Conservation (phyloP, 176 grass and related monocot species). For the Musa beccarii region DNA sequence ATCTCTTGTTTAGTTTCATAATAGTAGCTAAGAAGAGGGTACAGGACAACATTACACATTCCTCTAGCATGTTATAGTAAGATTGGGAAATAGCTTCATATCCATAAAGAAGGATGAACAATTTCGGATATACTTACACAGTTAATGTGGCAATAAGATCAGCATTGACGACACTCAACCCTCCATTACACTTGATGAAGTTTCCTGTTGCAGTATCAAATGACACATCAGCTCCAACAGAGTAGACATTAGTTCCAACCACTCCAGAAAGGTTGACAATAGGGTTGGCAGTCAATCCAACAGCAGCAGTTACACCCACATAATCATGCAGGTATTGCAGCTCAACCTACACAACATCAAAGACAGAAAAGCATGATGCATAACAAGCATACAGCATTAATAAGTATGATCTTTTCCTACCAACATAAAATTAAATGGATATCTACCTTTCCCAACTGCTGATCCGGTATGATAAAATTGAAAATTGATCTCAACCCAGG, state of each 20-base stretch:
- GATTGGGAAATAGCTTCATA: background rate
- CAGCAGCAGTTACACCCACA: slow-evolving; percentile 64
- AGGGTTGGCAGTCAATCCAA: slow-evolving; percentile 85
- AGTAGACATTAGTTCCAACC: slow-evolving; percentile 52
- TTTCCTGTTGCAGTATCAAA: slow-evolving; percentile 88
- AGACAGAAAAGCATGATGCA: background rate
- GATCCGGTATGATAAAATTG: slow-evolving; percentile 82
- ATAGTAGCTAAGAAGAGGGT: too few species aligned
- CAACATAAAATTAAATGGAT: background rate
- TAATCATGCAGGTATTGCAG: slow-evolving; percentile 89
- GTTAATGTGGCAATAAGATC: slow-evolving; percentile 72
- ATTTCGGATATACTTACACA: slow-evolving; percentile 41
- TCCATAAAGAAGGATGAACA: background rate
- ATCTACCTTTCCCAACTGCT: slow-evolving; percentile 85
- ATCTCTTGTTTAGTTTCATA: background rate
- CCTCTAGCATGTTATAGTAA: too few species aligned
- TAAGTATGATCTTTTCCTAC: background rate
- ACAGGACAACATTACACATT: too few species aligned
- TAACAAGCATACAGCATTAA: too few species aligned
- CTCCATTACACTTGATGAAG: slow-evolving; percentile 84
- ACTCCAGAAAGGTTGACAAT: slow-evolving; percentile 65
- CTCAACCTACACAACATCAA: slow-evolving; percentile 52
- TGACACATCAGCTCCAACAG: slow-evolving; percentile 72
- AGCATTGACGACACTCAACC: slow-evolving; percentile 53
- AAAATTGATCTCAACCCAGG: slow-evolving; percentile 86